phyloP scores from a whole-genome alignment of 495 filamentous ascomycete genomes.

The Hypomontagnella submonticulosa region DNA sequence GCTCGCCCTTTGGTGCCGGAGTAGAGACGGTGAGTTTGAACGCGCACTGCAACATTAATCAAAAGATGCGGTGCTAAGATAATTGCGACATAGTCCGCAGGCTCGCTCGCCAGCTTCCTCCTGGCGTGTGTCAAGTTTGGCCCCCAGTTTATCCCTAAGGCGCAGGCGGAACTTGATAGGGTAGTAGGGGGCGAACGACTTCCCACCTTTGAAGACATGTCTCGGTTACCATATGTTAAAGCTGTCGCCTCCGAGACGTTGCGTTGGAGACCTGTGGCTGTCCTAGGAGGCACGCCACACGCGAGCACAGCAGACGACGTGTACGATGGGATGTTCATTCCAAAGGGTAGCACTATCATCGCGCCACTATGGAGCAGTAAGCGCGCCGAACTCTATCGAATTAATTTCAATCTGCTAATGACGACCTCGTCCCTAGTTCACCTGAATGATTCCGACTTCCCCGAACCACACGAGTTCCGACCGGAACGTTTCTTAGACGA shows the following conservation, averaged over 20 bases:
- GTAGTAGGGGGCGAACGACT: slow-evolving; percentile 63
- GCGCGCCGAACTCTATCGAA: slow-evolving; percentile 37
- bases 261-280: slow-evolving; percentile 62
- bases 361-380: slow-evolving; percentile 60
- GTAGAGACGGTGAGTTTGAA: slow-evolving; percentile 66
- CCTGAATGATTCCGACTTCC: slow-evolving; percentile 68
- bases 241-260: slow-evolving; percentile 64
- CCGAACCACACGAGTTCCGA: slow-evolving; percentile 62
- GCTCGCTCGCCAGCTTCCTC: slow-evolving; percentile 63
- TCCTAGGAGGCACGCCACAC: slow-evolving; percentile 67
- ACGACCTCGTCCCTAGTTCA: slow-evolving; percentile 53
- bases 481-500: slow-evolving; percentile 56
- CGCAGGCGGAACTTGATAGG: slow-evolving; percentile 66
- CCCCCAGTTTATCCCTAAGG: slow-evolving; percentile 55
- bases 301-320: slow-evolving; percentile 66
- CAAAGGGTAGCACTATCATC: slow-evolving; percentile 65
- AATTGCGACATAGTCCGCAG: slow-evolving; percentile 53
- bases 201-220: slow-evolving; percentile 61
- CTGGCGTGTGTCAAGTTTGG: slow-evolving; percentile 66
- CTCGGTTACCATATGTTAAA: slow-evolving; percentile 56
- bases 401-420: slow-evolving; percentile 15
- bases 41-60: slow-evolving; percentile 43
- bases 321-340: slow-evolving; percentile 65
- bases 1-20: slow-evolving; percentile 70
- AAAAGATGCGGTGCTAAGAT: slow-evolving; percentile 53